Conservation (phyloP, 1,284 basidiomycete species). For the Apiotrichum sp. region DNA sequence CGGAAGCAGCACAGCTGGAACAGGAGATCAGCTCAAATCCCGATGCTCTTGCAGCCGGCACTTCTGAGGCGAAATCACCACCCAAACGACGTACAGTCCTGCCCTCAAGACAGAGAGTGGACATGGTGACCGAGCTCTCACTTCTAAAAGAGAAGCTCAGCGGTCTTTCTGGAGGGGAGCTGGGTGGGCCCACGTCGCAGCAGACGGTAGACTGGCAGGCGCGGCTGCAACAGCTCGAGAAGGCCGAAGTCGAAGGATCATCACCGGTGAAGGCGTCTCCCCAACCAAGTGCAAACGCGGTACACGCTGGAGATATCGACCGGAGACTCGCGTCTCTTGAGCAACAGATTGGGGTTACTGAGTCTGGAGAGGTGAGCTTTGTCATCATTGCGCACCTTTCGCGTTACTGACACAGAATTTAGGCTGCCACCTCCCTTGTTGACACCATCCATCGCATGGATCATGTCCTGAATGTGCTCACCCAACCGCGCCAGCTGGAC, state of each 20-base stretch:
- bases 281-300: neutral
- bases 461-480: slow-evolving; percentile 68
- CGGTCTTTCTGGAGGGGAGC: neutral
- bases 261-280: neutral
- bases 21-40: slow-evolving; percentile 28
- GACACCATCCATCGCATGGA: slow-evolving; percentile 74
- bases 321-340: slow-evolving; percentile 72
- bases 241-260: too few relatives aligned
- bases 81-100: slow-evolving; percentile 20
- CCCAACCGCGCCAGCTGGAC: slow-evolving; percentile 93
- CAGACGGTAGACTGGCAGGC: slow-evolving; percentile 1
- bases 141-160: slow-evolving; percentile 27
- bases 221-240: neutral
- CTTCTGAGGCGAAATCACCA: neutral
- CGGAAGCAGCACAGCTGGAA: slow-evolving; percentile 50
- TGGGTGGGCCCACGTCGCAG: neutral
- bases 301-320: slow-evolving; percentile 48
- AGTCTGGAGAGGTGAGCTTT: neutral
- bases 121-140: slow-evolving; percentile 32
- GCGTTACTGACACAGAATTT: neutral
- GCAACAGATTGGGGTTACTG: slow-evolving; percentile 58
- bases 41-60: neutral
- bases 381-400: too few relatives aligned
- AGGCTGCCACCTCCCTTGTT: slow-evolving; percentile 43
- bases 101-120: slow-evolving; percentile 24